These are phyloP conservation scores for Chiua virens DNA, from an alignment of 768 basidiomycete genomes.

Conservation along the genomic window DNA sequence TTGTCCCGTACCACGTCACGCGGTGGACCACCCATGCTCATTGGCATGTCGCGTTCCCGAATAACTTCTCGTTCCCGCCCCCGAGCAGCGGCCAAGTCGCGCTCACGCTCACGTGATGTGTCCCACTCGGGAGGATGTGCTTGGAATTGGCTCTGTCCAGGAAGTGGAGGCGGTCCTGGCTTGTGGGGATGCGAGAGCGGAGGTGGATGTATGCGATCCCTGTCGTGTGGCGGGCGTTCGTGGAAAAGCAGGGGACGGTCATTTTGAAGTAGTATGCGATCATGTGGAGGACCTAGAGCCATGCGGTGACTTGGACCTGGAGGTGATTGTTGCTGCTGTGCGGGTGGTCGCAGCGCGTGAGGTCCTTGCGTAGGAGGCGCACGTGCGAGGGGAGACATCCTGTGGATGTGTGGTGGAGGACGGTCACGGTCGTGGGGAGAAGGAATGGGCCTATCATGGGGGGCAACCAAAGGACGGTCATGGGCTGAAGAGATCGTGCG, in stretches of 20 bases:
- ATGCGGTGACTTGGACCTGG: conserved; percentile 26
- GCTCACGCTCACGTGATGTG: conserved; percentile 23
- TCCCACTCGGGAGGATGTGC: conserved; percentile 30
- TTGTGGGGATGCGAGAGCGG: conserved; percentile 21
- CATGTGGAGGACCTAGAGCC: conserved; percentile 18
- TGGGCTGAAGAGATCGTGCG: conserved; percentile 19
- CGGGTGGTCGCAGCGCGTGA: conserved; percentile 10
- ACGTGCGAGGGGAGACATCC: conserved; percentile 26
- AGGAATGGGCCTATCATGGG: conserved; percentile 21
- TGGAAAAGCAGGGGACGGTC: conserved; percentile 24
- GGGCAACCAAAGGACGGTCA: conserved; percentile 20
- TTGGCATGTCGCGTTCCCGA: conserved; percentile 23
- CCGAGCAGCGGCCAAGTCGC: conserved; percentile 13
- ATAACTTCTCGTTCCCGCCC: conserved; percentile 26
- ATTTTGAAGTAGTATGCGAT: conserved; percentile 21
- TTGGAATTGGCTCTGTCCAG: conserved; percentile 34
- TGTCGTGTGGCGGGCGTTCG: conserved; percentile 22
- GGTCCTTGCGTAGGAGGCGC: conserved; percentile 18
- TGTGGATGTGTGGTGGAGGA: conserved; percentile 20
- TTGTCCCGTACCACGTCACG: conserved; percentile 26
- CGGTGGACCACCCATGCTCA: conserved; percentile 17
- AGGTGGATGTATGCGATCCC: conserved; percentile 30
- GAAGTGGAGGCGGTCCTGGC: conserved; percentile 18
- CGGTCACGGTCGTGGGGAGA: conserved; percentile 29
- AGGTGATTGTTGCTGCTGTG: conserved; percentile 27